A percentile compares a stretch with the other conserved stretches of the same genome.
Evolutionary conservation across 306 rosid species (phyloP).

Genomic region (Dalbergia oliveri): DNA sequence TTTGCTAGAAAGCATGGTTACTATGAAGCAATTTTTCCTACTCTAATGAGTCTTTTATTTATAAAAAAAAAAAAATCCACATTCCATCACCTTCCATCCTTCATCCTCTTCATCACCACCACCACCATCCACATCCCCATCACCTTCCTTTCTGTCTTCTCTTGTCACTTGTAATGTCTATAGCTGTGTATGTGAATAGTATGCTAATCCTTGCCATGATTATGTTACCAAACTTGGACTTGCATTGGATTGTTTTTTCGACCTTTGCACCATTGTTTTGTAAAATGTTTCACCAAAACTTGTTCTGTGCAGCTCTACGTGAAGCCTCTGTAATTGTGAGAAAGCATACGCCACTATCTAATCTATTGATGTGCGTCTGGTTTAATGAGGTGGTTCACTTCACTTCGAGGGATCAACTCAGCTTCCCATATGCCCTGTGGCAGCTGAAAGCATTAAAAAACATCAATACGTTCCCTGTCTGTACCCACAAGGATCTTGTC

Average conservation of each 20-base stretch:
- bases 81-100: no score
- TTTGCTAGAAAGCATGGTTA: no score
- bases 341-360: slow-evolving; percentile 73
- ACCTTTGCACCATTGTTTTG: slow-evolving; percentile 13
- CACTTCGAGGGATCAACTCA: slow-evolving; percentile 95
- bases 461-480: slow-evolving; percentile 85
- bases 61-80: no score
- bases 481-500: slow-evolving; percentile 96
- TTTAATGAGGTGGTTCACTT: slow-evolving; percentile 93
- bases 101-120: no score
- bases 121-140: no score
- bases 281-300: slow-evolving; percentile 29
- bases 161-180: slow-evolving; percentile 6
- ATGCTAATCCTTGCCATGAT: slow-evolving; percentile 14
- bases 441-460: slow-evolving; percentile 69
- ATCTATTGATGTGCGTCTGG: slow-evolving; percentile 90
- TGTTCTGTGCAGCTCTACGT: slow-evolving; percentile 72
- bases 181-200: slow-evolving; percentile 10
- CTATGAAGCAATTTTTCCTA: no score
- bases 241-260: neutral
- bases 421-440: slow-evolving; percentile 95
- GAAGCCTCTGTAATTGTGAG: slow-evolving; percentile 94
- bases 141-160: neutral
- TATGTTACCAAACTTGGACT: slow-evolving; percentile 38
- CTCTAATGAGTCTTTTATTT: no score